Percentiles rank a stretch among this genome's conserved stretches.
phyloP scores from a whole-genome alignment of 805 yeast genomes.

The Ogataea saltuana region DNA sequence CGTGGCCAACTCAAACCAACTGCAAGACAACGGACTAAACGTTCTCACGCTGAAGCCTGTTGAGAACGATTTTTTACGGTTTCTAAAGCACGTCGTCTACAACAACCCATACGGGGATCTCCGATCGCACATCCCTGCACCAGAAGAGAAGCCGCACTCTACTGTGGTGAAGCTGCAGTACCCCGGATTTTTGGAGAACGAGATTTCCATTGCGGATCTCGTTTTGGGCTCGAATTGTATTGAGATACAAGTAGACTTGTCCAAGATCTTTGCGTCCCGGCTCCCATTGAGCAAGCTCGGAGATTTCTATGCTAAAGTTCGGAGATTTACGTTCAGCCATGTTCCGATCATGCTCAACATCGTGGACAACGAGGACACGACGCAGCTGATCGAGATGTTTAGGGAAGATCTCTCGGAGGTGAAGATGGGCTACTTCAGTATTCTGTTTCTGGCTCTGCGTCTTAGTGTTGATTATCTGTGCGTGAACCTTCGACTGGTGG shows the following conservation, averaged over 20 bases:
- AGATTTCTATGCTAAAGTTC: constrained; percentile 7
- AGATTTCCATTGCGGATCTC: constrained; percentile 4
- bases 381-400: not conserved
- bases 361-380: constrained; percentile 5
- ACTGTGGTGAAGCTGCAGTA: constrained; percentile 6
- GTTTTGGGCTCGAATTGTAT: constrained; percentile 8
- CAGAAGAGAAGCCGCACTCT: constrained; percentile 7
- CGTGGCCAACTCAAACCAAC: constrained; percentile 8
- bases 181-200: constrained; percentile 7
- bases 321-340: constrained; percentile 8
- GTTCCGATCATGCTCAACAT: constrained; percentile 8
- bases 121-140: constrained; percentile 8
- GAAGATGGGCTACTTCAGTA: constrained; percentile 7
- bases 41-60: constrained; percentile 7
- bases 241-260: constrained; percentile 8
- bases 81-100: constrained; percentile 7
- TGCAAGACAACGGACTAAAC: constrained; percentile 6
- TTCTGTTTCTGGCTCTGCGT: constrained; percentile 7
- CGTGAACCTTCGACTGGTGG: constrained; percentile 7
- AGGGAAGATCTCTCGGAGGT: constrained; percentile 2
- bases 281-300: constrained; percentile 9
- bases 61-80: constrained; percentile 9
- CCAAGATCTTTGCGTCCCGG: constrained; percentile 5
- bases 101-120: constrained; percentile 8
- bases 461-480: constrained; percentile 9